Conservation (phyloP, 2,329 filamentous ascomycete genomes). For the Bretziella fagacearum region DNA sequence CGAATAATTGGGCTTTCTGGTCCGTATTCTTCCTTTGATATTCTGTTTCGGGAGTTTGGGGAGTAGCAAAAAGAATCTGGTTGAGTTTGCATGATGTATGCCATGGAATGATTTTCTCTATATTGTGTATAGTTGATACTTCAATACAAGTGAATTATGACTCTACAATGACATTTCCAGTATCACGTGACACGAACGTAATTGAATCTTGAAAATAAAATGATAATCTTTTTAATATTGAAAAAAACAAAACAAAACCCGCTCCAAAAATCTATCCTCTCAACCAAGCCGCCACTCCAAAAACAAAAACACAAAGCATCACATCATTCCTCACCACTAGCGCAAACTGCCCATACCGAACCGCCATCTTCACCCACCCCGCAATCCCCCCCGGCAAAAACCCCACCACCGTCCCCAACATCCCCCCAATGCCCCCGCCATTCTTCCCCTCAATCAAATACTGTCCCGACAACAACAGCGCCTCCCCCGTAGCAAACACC, state of each 20-base stretch:
- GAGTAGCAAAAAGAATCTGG: no score
- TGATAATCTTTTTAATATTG: no score
- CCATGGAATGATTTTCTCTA: no score
- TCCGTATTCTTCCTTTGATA: no score
- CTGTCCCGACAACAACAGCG: conserved; percentile 51
- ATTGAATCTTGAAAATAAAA: no score
- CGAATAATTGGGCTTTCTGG: no score
- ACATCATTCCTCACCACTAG: conserved; percentile 55
- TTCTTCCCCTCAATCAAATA: conserved; percentile 43
- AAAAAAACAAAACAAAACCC: conserved; percentile 1
- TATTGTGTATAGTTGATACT: no score
- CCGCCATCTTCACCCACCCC: conserved; percentile 41
- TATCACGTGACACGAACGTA: no score
- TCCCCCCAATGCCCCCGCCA: conserved; percentile 27
- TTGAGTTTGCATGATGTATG: no score
- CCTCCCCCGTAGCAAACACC: conserved; percentile 64
- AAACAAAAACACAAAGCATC: conserved; percentile 59
- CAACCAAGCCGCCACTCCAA: conserved; percentile 41
- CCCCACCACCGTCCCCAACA: conserved; percentile 44
- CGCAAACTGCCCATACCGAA: conserved; percentile 55
- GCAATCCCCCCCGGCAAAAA: conserved; percentile 49
- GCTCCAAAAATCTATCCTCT: conserved; percentile 17
- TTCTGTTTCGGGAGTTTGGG: no score
- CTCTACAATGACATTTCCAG: no score
- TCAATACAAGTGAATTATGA: no score